Evolutionary conservation across 2,329 filamentous ascomycete genomes (phyloP), one percentile per base, ranked within the genome.

Genomic region (Drechslerella coelobrocha): DNA sequence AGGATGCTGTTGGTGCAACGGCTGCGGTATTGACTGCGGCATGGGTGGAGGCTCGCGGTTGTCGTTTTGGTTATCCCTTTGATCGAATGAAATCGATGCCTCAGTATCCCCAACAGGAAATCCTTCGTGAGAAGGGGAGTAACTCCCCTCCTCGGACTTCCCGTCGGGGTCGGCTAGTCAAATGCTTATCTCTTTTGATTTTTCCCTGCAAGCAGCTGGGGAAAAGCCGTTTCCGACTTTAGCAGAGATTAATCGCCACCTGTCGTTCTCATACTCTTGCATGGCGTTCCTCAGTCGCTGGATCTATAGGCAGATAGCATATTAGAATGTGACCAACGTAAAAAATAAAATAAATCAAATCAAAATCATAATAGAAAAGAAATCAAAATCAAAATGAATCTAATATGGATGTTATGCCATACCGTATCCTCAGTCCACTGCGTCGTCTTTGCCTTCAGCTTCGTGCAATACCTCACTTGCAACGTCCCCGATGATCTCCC

Each of bases 341-440:
- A n/a, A n/a, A n/a, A n/a, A n/a, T n/a, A n/a, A n/a, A n/a, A n/a
- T n/a, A n/a, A n/a, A n/a, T n/a, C n/a, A n/a, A n/a, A n/a, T n/a
- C n/a, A n/a, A n/a, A n/a, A n/a, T n/a, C n/a, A n/a, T n/a, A n/a
- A n/a, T n/a, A n/a, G n/a, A n/a, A n/a, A n/a, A n/a, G n/a, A n/a
- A n/a, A n/a, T n/a, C n/a, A n/a, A n/a, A n/a, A n/a, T n/a, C n/a
- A n/a, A n/a, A n/a, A n/a, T n/a, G 61, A 47, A 48, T 61, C 55
- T 24, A 34, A 21, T 10, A 29, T 31, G 37, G 17, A 9, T 52
- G 34, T 19, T 63, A 45, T 4, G 21, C 79, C 88, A 81, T 83
- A 96, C 92, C 83, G 90, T 94, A 77, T 96, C 92, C 74, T 95
- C 91, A 54, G 89, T 95, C 92, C 92, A 97, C 76, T 91, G 86